phyloP scores from a whole-genome alignment of 73 alveolate genomes.

The Paraurostyla sp. region DNA sequence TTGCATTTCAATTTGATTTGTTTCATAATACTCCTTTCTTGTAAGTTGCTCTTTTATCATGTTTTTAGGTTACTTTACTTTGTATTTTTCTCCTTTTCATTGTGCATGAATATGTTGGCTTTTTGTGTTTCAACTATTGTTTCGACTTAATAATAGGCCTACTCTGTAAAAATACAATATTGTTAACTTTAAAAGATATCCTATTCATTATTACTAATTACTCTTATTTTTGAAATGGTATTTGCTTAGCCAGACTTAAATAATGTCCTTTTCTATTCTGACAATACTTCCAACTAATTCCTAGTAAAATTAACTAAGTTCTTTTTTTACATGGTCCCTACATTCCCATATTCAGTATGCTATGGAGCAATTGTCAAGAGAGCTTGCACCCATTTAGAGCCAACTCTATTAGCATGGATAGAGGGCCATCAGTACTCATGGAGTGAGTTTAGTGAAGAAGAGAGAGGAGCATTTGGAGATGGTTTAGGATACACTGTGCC shows the following conservation, averaged over 20 bases:
- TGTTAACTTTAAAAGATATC: neutral
- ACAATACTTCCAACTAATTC: conserved; percentile 30
- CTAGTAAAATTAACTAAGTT: neutral
- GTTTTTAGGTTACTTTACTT: conserved; percentile 34
- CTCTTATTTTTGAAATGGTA: conserved; percentile 49
- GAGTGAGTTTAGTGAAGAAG: conserved; percentile 25
- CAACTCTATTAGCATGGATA: neutral
- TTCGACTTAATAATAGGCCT: conserved; percentile 50
- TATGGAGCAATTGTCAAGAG: conserved; percentile 33
- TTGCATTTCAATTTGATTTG: conserved; percentile 61
- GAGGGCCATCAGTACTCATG: conserved; percentile 54
- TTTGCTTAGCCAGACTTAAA: conserved; percentile 42
- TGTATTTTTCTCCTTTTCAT: conserved; percentile 48
- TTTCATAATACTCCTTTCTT: conserved; percentile 74
- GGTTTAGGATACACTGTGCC: conserved; percentile 51
- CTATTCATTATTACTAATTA: conserved; percentile 52
- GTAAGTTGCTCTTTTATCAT: neutral
- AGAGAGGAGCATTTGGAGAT: neutral
- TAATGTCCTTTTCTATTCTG: conserved; percentile 60
- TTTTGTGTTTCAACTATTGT: conserved; percentile 53
- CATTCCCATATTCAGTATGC: conserved; percentile 57
- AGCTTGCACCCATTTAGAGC: conserved; percentile 58
- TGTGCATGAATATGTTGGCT: conserved; percentile 59
- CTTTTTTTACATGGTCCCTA: conserved; percentile 49
- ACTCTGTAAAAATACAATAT: neutral